A percentile compares a stretch with the other conserved stretches of the same genome.
These are phyloP conservation scores for Parathielavia appendiculata DNA, from an alignment of 495 filamentous ascomycete genomes.

Conservation along the genomic window DNA sequence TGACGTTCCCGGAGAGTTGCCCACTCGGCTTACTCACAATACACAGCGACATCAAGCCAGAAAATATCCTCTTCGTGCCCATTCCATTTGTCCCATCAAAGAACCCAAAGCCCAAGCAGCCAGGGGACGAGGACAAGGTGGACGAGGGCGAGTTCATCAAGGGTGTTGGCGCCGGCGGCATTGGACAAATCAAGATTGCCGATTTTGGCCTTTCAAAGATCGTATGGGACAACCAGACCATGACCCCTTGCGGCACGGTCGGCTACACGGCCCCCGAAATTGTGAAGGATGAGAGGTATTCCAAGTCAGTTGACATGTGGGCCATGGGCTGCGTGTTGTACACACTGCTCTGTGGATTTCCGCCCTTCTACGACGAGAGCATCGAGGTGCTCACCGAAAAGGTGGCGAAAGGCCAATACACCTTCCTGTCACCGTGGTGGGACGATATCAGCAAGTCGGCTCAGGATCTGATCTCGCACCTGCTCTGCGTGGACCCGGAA, in stretches of 20 bases:
- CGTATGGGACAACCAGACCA: constrained; percentile 97
- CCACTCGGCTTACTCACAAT: constrained; percentile 10
- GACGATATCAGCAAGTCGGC: constrained; percentile 96
- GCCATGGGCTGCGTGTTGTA: constrained; percentile 95
- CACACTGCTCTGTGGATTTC: constrained; percentile 93
- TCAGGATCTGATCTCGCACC: constrained; percentile 88
- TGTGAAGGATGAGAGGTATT: constrained; percentile 97
- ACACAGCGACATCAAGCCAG: constrained; percentile 91
- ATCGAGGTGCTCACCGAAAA: constrained; percentile 97
- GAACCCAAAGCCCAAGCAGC: constrained; percentile 65
- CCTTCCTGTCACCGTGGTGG: constrained; percentile 98
- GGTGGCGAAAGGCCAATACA: constrained; percentile 93
- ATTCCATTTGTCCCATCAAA: constrained; percentile 74
- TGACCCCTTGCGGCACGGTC: constrained; percentile 97
- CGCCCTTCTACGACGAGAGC: constrained; percentile 97
- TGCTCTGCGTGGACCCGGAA: constrained; percentile 87
- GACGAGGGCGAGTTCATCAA: constrained; percentile 92
- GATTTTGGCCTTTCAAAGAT: constrained; percentile 97
- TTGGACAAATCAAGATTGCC: constrained; percentile 92
- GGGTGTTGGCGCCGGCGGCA: constrained; percentile 83
- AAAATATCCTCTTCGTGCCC: constrained; percentile 92
- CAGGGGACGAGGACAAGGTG: constrained; percentile 94
- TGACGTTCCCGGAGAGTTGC: neutral
- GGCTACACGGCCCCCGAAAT: constrained; percentile 99
- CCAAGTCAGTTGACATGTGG: constrained; percentile 99